Evolutionary conservation across 2,329 filamentous ascomycete genomes (phyloP), one percentile per base, ranked within the genome.

Genomic region (Thelonectria blattea): DNA sequence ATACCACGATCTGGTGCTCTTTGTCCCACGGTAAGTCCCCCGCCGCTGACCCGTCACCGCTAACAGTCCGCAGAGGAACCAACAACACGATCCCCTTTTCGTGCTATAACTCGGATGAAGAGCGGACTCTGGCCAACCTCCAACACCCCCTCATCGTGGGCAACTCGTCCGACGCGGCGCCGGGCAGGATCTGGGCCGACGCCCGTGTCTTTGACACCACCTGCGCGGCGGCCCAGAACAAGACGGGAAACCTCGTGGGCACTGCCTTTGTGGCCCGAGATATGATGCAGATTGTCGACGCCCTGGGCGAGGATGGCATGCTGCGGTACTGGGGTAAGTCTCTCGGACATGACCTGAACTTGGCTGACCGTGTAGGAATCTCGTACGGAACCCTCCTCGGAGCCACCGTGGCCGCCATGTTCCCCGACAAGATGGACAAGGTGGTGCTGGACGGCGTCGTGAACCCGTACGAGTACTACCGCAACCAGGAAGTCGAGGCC

Each of bases 261-360:
- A 82, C 79, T 0, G 75, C 77, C 0, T 82, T 79, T 60, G 72
- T 74, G 0, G 81, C 75, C 0, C 68, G 80, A 34, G 81, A 84
- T 58, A 71, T 82, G 62, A 76, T 81, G 57, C 56, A 67, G 5
- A 75, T 83, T 52, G 77, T 78, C 0, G 80, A 83, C 51, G 76
- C 78, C 1, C 68, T 79, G 6, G 72, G 67, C 1, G 74, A 76
- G 24, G 77, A 78, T 56, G 74, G 75, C 17, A 50, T 77, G 65
- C 59, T 79, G 5, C 66, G 75, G 10, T 82, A 75, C 60, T 79
- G 73, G 75, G 79, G 78, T 71, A 61, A 50, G 61, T 30, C 5
- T 10, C 27, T 10, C 4, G 2, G 8, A 7, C 5, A 30, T 7
- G 3, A 7, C 22, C 22, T 10, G 27, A 8, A 30, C 5, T 30